Base-by-base conservation (phyloP, 331 rosid species). In the Quercus phellos region DNA sequence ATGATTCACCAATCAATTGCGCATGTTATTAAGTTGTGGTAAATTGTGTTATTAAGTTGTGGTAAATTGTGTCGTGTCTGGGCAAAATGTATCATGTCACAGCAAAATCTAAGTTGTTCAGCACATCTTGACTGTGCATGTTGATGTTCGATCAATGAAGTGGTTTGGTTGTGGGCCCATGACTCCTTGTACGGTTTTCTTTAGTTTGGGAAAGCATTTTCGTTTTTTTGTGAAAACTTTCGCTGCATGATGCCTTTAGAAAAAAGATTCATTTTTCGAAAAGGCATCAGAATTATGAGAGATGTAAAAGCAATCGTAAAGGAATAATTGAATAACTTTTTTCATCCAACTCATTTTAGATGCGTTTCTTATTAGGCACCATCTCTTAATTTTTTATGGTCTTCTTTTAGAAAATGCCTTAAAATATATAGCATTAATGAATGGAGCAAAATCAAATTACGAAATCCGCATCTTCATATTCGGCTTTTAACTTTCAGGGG, bases 271-370 rank as follows among this genome's bases (percentile, higher is more conserved):
- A 16, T 29, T 61, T 9, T 18, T 29, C 10, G 13, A 29, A 18
- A 22, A 38, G 46, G 51, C 71, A 66, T 66, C 71, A n/a, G 22
- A 66, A 18, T 66, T 29, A 22, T 2, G 38, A 32, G 51, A 66
- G 26, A 4, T 3, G 50, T 16, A 34, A 66, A 66, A 66, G 71
- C 71, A 66, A 66, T 34, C 24, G 26, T 34, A 3, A 9, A 30
- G 51, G 71, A 66, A 66, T 66, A 66, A 66, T 46, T n/a, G 71
- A 66, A 66, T 66, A 66, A 66, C 71, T 34, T 66, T 66, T 34
- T 32, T 8, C 51, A 56, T 56, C 70, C 9, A 18, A 18, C n/a
- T 30, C 51, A 7, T 30, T 8, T 46, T 46, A 46, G 53, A 46
- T 46, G 53, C 53, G 53, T 46, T 12, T 46, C 53, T 46, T 46